These are phyloP conservation scores for Tylopilus balloui DNA, from an alignment of 768 basidiomycete genomes.

Conservation along the genomic window DNA sequence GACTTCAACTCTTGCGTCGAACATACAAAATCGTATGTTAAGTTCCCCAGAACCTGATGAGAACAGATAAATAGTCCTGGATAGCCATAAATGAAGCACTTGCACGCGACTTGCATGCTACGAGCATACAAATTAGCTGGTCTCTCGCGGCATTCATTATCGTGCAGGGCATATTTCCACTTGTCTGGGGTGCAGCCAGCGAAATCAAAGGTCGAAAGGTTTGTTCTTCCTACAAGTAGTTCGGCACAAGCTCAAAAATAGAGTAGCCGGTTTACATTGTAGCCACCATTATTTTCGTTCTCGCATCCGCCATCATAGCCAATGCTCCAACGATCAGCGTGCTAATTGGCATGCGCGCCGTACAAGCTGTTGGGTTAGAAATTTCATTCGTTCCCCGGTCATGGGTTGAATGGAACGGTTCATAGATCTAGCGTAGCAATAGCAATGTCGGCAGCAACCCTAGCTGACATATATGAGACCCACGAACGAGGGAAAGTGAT, in stretches of 20 bases:
- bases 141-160: conserved; percentile 70
- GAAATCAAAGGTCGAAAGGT: conserved; percentile 77
- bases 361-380: conserved; percentile 63
- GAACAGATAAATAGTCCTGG: not conserved
- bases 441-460: conserved; percentile 68
- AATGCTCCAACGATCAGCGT: conserved; percentile 48
- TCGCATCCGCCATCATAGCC: conserved; percentile 55
- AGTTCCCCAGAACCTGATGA: not conserved
- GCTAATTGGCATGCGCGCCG: conserved; percentile 61
- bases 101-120: conserved; percentile 55
- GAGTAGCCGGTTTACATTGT: conserved; percentile 49
- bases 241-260: conserved; percentile 1
- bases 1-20: conserved; percentile 22
- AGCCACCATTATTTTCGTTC: conserved; percentile 48
- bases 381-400: not conserved
- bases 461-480: conserved; percentile 76
- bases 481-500: conserved; percentile 73
- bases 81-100: conserved; percentile 63
- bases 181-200: conserved; percentile 64
- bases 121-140: conserved; percentile 57
- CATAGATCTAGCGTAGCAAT: conserved; percentile 61
- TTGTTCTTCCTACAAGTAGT: conserved; percentile 9
- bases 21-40: conserved; percentile 29
- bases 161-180: conserved; percentile 62
- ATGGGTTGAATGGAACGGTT: conserved; percentile 3